Conservation (phyloP, 2,329 filamentous ascomycete species). For the Zarea fungicola region DNA sequence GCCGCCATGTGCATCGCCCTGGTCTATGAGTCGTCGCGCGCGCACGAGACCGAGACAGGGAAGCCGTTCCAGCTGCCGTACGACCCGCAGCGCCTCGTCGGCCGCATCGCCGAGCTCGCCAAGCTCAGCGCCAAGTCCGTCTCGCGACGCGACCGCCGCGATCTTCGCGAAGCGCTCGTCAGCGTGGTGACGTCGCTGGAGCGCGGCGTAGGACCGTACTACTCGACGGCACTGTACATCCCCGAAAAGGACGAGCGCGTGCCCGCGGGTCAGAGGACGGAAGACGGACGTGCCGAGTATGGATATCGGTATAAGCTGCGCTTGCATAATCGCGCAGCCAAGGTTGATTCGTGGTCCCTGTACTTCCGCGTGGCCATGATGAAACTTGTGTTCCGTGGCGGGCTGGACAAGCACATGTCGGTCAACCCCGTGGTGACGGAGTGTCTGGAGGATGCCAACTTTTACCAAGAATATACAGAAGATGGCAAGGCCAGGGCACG, state of each 20-base stretch:
- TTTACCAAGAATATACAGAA: conserved; percentile 17
- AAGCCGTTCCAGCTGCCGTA: conserved; percentile 46
- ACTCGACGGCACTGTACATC: conserved; percentile 42
- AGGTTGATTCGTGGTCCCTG: conserved; percentile 48
- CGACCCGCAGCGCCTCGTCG: conserved; percentile 44
- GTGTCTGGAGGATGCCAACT: conserved; percentile 33
- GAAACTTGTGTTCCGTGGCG: conserved; percentile 42
- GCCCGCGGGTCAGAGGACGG: conserved; percentile 34
- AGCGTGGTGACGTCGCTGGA: conserved; percentile 52
- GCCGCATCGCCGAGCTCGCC: conserved; percentile 43
- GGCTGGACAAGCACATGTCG: conserved; percentile 34
- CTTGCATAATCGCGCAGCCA: conserved; percentile 39
- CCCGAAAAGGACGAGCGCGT: conserved; percentile 39
- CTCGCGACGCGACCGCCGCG: conserved; percentile 44
- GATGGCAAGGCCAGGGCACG: conserved; percentile 5
- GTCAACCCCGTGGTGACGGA: conserved; percentile 34
- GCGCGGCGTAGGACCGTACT: conserved; percentile 48
- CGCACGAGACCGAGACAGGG: conserved; percentile 44
- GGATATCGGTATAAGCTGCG: conserved; percentile 49
- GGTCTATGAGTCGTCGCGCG: conserved; percentile 65
- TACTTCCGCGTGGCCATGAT: conserved; percentile 44
- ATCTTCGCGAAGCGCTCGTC: conserved; percentile 42
- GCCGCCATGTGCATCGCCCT: conserved; percentile 78
- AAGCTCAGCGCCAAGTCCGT: conserved; percentile 44
- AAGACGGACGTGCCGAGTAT: conserved; percentile 42